A percentile compares a stretch with the other conserved stretches of the same genome.
Conservation (phyloP, 1,284 basidiomycete species). For the Sporisorium exsertum region DNA sequence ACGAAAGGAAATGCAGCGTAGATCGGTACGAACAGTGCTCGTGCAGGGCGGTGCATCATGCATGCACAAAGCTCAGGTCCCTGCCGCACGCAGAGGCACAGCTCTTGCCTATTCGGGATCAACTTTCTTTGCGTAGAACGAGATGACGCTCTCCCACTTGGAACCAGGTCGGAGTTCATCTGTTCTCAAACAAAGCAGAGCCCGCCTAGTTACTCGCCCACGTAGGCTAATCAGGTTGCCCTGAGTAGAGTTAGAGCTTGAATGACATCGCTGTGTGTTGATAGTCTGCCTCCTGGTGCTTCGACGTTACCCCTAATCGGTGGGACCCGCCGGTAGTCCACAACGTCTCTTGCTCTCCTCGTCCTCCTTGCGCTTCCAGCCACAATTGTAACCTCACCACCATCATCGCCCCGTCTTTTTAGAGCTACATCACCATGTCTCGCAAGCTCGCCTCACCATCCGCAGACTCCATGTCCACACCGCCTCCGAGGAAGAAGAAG, state of each 20-base stretch:
- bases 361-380: too few species aligned
- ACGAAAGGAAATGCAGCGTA: conserved; percentile 25
- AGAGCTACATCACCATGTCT: conserved; percentile 9
- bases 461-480: conserved; percentile 18
- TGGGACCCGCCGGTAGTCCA: neutral
- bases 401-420: neutral
- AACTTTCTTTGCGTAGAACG: neutral
- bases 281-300: neutral
- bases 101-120: conserved; percentile 30
- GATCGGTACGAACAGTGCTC: conserved; percentile 33
- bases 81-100: conserved; percentile 4
- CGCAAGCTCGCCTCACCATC: conserved; percentile 20
- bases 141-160: conserved; percentile 17
- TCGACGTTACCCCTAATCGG: conserved; percentile 15
- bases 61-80: conserved; percentile 19
- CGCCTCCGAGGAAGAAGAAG: conserved; percentile 37
- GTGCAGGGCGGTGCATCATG: conserved; percentile 22
- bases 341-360: neutral
- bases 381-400: neutral
- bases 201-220: neutral
- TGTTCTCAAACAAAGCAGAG: neutral
- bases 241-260: conserved; percentile 15
- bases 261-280: conserved; percentile 5
- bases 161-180: conserved; percentile 14
- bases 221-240: neutral